Evolutionary conservation across 139 green algal species (phyloP).

Genomic region (Picochlorum sp.): DNA sequence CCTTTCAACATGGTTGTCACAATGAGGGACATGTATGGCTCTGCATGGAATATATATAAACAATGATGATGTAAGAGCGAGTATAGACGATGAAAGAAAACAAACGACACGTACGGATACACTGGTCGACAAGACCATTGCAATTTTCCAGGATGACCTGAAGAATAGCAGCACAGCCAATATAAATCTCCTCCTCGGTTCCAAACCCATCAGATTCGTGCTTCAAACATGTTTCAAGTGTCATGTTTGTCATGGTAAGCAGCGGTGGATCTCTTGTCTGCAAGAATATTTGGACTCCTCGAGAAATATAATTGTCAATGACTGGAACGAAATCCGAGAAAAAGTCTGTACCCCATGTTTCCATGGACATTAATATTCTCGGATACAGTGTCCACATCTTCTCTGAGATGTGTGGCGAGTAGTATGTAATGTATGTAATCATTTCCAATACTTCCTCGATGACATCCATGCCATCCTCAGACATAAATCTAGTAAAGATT

Average conservation of each 20-base stretch:
- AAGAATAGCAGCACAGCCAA: constrained; percentile 67
- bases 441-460: constrained; percentile 78
- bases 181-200: constrained; percentile 20
- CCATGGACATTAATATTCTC: constrained; percentile 52
- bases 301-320: constrained; percentile 90
- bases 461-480: constrained; percentile 69
- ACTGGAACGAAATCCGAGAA: constrained; percentile 71
- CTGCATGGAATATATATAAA: not conserved
- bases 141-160: constrained; percentile 75
- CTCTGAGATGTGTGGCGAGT: constrained; percentile 53
- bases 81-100: not conserved
- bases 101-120: constrained; percentile 43
- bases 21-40: constrained; percentile 24
- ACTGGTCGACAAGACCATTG: constrained; percentile 67
- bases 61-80: not conserved
- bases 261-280: not conserved
- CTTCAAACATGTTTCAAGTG: constrained; percentile 21
- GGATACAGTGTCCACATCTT: constrained; percentile 88
- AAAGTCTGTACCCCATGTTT: constrained; percentile 85
- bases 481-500: constrained; percentile 68
- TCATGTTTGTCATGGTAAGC: constrained; percentile 4
- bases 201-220: constrained; percentile 37
- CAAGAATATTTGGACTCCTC: constrained; percentile 68
- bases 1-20: constrained; percentile 6
- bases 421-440: constrained; percentile 90